These are phyloP conservation scores for Sporobolomyces roseus DNA, from an alignment of 768 basidiomycete species.

Conservation along the genomic window DNA sequence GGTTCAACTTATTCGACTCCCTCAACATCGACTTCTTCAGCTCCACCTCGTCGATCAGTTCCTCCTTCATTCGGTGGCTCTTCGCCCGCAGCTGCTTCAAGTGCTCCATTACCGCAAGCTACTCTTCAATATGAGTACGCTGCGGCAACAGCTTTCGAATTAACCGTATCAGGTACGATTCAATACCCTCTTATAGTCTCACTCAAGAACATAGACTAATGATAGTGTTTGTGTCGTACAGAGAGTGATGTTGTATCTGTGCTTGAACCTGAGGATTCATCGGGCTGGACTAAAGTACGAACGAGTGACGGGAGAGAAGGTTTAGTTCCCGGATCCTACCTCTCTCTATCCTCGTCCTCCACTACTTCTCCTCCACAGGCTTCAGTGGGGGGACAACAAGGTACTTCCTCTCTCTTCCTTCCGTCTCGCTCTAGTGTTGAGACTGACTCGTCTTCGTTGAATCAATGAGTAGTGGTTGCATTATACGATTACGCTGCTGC, in stretches of 20 bases:
- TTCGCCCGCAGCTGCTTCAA: not conserved
- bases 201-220: no score
- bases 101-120: not conserved
- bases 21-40: not conserved
- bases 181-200: no score
- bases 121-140: constrained; percentile 15
- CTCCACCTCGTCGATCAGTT: constrained; percentile 3
- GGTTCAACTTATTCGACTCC: not conserved
- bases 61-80: not conserved
- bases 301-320: constrained; percentile 21
- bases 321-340: constrained; percentile 31
- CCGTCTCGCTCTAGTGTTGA: not conserved
- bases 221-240: no score
- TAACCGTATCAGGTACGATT: constrained; percentile 11
- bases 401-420: not conserved
- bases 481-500: constrained; percentile 31
- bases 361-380: not conserved
- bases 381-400: not conserved
- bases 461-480: constrained; percentile 17
- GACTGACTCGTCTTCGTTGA: not conserved
- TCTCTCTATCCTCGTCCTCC: no score
- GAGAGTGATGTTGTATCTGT: constrained; percentile 18
- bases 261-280: constrained; percentile 18
- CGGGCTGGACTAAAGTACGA: constrained; percentile 32
- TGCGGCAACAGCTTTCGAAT: constrained; percentile 12